These are phyloP conservation scores for Cetradonia linearis DNA, from an alignment of 495 filamentous ascomycete genomes.

Conservation along the genomic window DNA sequence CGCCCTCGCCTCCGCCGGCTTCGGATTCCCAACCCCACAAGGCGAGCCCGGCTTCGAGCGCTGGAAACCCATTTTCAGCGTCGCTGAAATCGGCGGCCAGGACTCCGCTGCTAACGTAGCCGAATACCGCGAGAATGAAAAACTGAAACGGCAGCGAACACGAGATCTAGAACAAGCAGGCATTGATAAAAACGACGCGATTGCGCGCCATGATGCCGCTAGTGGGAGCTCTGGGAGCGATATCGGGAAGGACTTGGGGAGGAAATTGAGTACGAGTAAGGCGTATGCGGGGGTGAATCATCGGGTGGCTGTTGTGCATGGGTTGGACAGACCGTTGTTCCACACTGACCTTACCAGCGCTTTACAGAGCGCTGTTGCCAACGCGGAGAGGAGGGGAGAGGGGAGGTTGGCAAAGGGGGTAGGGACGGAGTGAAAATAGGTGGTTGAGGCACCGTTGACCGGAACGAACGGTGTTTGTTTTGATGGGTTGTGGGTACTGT, in stretches of 20 bases:
- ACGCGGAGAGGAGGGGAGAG: conserved; percentile 44
- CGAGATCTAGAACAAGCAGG: conserved; percentile 28
- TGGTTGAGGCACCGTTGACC: conserved; percentile 8
- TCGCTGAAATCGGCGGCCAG: conserved; percentile 74
- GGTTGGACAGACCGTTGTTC: conserved; percentile 84
- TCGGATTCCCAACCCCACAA: conserved; percentile 64
- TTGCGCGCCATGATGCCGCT: conserved; percentile 23
- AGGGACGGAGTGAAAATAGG: background rate
- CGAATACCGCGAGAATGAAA: conserved; percentile 48
- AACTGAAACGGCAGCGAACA: conserved; percentile 32
- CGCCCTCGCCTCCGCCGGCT: conserved; percentile 81
- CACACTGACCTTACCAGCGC: conserved; percentile 91
- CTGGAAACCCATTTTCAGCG: conserved; percentile 95
- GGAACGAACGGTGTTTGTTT: conserved; percentile 5
- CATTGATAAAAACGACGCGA: conserved; percentile 25
- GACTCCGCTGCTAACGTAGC: conserved; percentile 56
- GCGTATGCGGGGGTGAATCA: conserved; percentile 34
- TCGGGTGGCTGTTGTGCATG: conserved; percentile 61
- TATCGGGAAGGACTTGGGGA: conserved; percentile 21
- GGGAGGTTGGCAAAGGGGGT: conserved; percentile 12
- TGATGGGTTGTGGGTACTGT: too few species aligned
- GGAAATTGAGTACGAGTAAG: conserved; percentile 26
- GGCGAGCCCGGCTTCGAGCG: conserved; percentile 49
- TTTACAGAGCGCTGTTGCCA: conserved; percentile 77
- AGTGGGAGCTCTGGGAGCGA: conserved; percentile 24